phyloP scores from a whole-genome alignment of 2,329 filamentous ascomycete genomes.

The Alternaria sp. region DNA sequence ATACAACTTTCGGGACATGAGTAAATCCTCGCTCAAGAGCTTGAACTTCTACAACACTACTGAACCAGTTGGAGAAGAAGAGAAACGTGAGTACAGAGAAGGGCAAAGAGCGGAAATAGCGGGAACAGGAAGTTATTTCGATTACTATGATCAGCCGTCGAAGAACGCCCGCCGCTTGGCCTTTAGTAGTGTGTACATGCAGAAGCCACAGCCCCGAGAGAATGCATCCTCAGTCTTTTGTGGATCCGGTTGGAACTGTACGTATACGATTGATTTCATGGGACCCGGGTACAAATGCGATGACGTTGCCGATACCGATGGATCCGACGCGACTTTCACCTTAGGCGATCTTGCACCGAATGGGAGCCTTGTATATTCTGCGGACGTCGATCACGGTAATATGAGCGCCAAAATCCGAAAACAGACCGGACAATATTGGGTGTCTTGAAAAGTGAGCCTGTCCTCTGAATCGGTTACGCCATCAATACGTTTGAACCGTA shows the following conservation, averaged over 20 bases:
- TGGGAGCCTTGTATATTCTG: constrained; percentile 44
- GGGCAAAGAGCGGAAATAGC: neutral
- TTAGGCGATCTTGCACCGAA: constrained; percentile 42
- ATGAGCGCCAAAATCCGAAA: constrained; percentile 39
- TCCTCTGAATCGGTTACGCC: constrained; percentile 50
- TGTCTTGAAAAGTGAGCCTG: constrained; percentile 47
- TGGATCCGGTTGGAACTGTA: constrained; percentile 49
- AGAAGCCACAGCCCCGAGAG: constrained; percentile 38
- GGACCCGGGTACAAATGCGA: constrained; percentile 52
- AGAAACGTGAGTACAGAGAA: constrained; percentile 13
- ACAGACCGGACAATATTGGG: constrained; percentile 39
- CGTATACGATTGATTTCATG: constrained; percentile 46
- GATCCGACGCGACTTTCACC: constrained; percentile 39
- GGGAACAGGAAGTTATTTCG: constrained; percentile 34
- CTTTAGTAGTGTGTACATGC: constrained; percentile 46
- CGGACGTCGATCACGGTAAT: constrained; percentile 44
- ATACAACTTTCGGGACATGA: constrained; percentile 44
- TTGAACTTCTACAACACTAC: constrained; percentile 50
- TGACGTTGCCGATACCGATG: constrained; percentile 30
- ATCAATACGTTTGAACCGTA: constrained; percentile 42
- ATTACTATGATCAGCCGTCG: constrained; percentile 51
- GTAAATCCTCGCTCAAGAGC: constrained; percentile 32
- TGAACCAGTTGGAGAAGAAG: constrained; percentile 29
- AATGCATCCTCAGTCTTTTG: constrained; percentile 41
- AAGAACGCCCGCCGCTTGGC: constrained; percentile 46